These are phyloP conservation scores for Trypanosoma boissoni DNA, from an alignment of 208 protist genomes.

Conservation along the genomic window DNA sequence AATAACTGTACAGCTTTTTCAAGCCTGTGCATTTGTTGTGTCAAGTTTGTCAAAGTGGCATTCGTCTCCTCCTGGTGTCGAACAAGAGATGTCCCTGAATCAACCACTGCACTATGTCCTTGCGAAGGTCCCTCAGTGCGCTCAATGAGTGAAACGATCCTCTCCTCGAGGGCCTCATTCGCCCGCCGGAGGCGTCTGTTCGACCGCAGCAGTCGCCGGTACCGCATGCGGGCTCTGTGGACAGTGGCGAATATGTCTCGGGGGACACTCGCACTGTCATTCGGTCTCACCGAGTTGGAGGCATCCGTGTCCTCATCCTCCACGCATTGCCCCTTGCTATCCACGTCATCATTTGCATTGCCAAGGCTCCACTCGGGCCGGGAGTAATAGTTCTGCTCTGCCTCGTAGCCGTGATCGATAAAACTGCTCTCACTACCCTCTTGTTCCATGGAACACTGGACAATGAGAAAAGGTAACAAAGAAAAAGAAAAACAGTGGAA, in stretches of 20 bases:
- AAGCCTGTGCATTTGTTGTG: constrained; percentile 9
- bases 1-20: constrained; percentile 9
- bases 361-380: constrained; percentile 24
- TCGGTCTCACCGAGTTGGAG: not conserved
- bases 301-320: not conserved
- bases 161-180: not conserved
- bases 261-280: not conserved
- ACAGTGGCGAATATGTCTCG: not conserved
- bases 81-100: not conserved
- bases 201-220: not conserved
- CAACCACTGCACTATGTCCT: not conserved
- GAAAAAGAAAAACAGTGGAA: too few relatives aligned
- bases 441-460: too few relatives aligned
- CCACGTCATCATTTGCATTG: constrained; percentile 4
- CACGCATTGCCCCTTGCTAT: not conserved
- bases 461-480: too few relatives aligned
- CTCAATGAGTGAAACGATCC: constrained; percentile 3
- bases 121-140: constrained; percentile 5
- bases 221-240: not conserved
- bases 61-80: constrained; percentile 3
- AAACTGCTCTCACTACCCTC: constrained; percentile 26
- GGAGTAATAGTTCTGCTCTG: constrained; percentile 3
- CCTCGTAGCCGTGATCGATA: constrained; percentile 24
- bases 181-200: constrained; percentile 9
- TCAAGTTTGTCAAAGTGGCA: not conserved